Percentiles rank a stretch among this genome's conserved stretches.
Conservation (phyloP, 805 yeast genomes). For the Blastobotrys americana region DNA sequence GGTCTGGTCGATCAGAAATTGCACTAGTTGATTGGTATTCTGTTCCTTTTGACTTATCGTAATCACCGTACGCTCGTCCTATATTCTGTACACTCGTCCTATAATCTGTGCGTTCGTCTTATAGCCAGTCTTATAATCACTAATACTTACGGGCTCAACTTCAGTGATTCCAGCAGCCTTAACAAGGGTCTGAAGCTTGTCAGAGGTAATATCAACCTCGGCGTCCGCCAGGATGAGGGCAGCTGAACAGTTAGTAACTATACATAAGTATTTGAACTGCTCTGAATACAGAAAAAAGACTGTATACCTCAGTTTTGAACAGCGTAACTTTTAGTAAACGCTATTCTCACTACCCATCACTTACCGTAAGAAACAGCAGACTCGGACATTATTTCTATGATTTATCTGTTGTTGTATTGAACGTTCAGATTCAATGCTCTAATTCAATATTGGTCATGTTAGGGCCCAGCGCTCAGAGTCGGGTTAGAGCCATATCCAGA, state of each 20-base stretch:
- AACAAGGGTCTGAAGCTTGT: conserved; percentile 71
- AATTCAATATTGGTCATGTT: too few species aligned
- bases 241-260: too few species aligned
- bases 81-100: too few species aligned
- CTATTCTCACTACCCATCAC: conserved; percentile 3
- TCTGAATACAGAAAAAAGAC: conserved; percentile 5
- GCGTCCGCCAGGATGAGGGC: conserved; percentile 98
- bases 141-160: conserved; percentile 52
- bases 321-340: not conserved
- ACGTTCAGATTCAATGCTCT: too few species aligned
- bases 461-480: too few species aligned
- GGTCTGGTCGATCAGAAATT: not conserved
- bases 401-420: not conserved
- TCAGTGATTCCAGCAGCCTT: conserved; percentile 70
- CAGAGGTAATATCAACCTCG: conserved; percentile 86
- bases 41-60: conserved; percentile 4
- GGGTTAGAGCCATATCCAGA: too few species aligned
- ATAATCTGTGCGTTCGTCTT: too few species aligned
- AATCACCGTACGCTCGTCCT: too few species aligned
- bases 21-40: not conserved
- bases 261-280: conserved; percentile 1
- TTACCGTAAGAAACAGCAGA: conserved; percentile 76
- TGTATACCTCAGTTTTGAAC: conserved; percentile 1
- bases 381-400: conserved; percentile 36
- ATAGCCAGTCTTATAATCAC: too few species aligned